These are phyloP conservation scores for Hyaloscypha bicolor DNA, from an alignment of 495 filamentous ascomycete genomes.

Conservation along the genomic window DNA sequence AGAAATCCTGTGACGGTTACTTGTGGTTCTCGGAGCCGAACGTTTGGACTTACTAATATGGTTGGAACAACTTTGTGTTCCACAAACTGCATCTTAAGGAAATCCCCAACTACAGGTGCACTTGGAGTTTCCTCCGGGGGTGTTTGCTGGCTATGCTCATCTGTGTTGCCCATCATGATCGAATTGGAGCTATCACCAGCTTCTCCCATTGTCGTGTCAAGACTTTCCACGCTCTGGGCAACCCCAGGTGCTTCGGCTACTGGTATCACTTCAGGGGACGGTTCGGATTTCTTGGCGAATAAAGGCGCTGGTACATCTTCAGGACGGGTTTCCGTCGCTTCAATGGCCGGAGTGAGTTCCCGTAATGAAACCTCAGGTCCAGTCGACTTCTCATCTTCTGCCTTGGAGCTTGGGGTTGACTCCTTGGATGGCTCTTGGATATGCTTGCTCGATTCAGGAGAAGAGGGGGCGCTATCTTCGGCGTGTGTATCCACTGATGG, in stretches of 20 bases:
- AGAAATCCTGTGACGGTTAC: conserved; percentile 68
- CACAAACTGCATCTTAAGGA: conserved; percentile 95
- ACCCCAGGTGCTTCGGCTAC: conserved; percentile 1
- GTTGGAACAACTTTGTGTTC: conserved; percentile 93
- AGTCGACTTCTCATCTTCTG: not conserved
- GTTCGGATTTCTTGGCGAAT: conserved; percentile 45
- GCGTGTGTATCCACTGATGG: conserved; percentile 11
- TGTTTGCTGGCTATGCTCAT: conserved; percentile 21
- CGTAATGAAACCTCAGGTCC: not conserved
- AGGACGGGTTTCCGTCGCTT: conserved; percentile 40
- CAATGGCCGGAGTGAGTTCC: not conserved
- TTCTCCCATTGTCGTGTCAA: conserved; percentile 34
- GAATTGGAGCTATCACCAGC: conserved; percentile 33
- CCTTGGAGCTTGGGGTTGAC: not conserved
- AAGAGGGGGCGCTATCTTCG: conserved; percentile 4
- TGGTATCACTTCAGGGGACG: conserved; percentile 3
- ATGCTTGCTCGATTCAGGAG: conserved; percentile 8
- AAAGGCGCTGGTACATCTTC: conserved; percentile 72
- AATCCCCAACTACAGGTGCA: conserved; percentile 94
- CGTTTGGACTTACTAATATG: conserved; percentile 70
- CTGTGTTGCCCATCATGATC: conserved; percentile 30
- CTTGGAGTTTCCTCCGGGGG: conserved; percentile 38
- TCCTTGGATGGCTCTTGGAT: conserved; percentile 21
- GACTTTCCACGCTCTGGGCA: conserved; percentile 30
- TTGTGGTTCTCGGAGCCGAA: conserved; percentile 3